Conservation (phyloP, 1,284 basidiomycete species). For the Lentinus polychrous region DNA sequence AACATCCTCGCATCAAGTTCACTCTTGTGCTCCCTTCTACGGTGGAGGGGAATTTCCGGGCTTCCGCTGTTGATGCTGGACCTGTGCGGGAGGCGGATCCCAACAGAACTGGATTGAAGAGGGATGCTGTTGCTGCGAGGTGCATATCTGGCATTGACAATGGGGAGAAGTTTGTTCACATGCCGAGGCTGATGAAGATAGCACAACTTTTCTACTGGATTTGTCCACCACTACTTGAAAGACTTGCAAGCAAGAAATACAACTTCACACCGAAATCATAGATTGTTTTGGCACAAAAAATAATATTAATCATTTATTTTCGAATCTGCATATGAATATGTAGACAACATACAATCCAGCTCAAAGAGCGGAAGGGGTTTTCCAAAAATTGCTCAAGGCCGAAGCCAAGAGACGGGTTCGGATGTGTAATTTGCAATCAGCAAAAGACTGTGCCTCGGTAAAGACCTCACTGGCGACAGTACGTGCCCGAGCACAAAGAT, state of each 20-base stretch:
- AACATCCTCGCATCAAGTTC: slow-evolving; percentile 63
- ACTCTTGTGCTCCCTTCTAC: slow-evolving; percentile 53
- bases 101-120: slow-evolving; percentile 48
- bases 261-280: slow-evolving; percentile 33
- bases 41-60: slow-evolving; percentile 74
- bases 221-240: slow-evolving; percentile 49
- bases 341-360: no score
- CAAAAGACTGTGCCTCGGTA: slow-evolving; percentile 78
- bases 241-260: slow-evolving; percentile 55
- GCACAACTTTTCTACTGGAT: slow-evolving; percentile 56
- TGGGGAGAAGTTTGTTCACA: slow-evolving; percentile 48
- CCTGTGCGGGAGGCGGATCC: slow-evolving; percentile 45
- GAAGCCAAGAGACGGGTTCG: slow-evolving; percentile 31
- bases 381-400: slow-evolving; percentile 31
- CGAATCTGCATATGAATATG: no score
- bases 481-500: slow-evolving; percentile 91
- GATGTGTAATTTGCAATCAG: slow-evolving; percentile 81
- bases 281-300: no score
- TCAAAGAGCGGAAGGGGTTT: slow-evolving; percentile 13
- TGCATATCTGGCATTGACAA: slow-evolving; percentile 55
- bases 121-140: slow-evolving; percentile 44
- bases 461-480: slow-evolving; percentile 87
- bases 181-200: slow-evolving; percentile 33
- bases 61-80: slow-evolving; percentile 66
- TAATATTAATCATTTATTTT: no score